Base-by-base conservation (phyloP, 2,329 filamentous ascomycete species). In the Neonectria hederae region DNA sequence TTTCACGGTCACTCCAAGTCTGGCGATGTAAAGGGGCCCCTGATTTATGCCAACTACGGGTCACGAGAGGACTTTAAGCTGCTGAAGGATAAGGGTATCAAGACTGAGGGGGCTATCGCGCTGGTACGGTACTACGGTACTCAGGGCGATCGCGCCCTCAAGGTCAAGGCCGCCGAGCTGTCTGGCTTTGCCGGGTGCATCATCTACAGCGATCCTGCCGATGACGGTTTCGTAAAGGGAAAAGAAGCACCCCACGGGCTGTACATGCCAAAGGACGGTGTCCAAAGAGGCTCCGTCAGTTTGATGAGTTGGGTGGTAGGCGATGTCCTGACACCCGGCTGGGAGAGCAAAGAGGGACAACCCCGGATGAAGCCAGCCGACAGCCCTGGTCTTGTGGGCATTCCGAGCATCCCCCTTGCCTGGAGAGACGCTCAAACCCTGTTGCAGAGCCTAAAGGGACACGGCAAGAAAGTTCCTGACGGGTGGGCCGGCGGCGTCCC, bases 1-100 rank as follows among this genome's bases (percentile, higher is more conserved):
- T 99, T 97, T 75, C 95, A 98, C 76, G 96, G 93, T 1, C 89
- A 96, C 76, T 97, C 94, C 19, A 94, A 92, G 75, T 87, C 91
- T 0, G 96, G 94, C 46, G 92, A 96, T 73, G 94, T 95, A 40
- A 92, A 87, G 26, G 96, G 96, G 0, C 94, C 92, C 21, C 78
- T 98, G 48, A 87, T 99, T 1, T 99, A 97, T 77, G 95, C 91
- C 57, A 97, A 98, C 79, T 97, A 94, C 74, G 97, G 96, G 13
- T 91, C 92, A 46, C 86, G 89, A 54, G 89, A 92, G 46, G 96
- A 99, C 76, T 98, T 97, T 76, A 84, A 91, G 75, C 82, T 79
- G 58, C 81, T 99, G 28, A 82, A 86, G 63, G 89, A 94, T 58
- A 87, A 86, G 67, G 92, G 90, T 0, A 85, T 98, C 65, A 85